Percentiles rank a stretch among this genome's conserved stretches.
Conservation (phyloP, 2,329 filamentous ascomycete species). For the Colletotrichum tamarilloi region DNA sequence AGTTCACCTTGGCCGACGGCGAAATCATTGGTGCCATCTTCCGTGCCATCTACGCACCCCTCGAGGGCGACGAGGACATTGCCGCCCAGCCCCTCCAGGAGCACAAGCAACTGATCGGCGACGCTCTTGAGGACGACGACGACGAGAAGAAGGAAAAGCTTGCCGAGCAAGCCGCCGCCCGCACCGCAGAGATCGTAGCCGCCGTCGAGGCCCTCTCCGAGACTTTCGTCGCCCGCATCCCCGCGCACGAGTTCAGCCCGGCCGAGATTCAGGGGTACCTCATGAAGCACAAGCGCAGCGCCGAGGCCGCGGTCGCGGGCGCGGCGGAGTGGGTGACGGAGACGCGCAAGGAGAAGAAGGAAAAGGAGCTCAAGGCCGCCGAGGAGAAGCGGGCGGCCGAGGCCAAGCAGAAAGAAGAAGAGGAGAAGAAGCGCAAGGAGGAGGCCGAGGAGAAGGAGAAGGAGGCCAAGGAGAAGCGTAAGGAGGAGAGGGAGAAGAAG, state of each 20-base stretch:
- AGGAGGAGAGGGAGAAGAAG: slow-evolving; percentile 38
- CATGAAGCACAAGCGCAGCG: slow-evolving; percentile 65
- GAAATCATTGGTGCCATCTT: slow-evolving; percentile 66
- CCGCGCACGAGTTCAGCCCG: slow-evolving; percentile 66
- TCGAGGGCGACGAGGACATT: slow-evolving; percentile 55
- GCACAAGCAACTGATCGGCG: no score
- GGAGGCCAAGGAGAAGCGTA: slow-evolving; percentile 40
- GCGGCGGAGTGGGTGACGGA: slow-evolving; percentile 61
- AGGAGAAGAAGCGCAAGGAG: slow-evolving; percentile 45
- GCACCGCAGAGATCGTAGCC: slow-evolving; percentile 49
- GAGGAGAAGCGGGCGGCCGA: slow-evolving; percentile 53
- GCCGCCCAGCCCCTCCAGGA: not conserved
- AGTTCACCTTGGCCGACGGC: slow-evolving; percentile 65
- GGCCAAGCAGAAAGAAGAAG: slow-evolving; percentile 48
- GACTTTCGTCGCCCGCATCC: slow-evolving; percentile 62
- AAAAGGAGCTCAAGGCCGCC: slow-evolving; percentile 54
- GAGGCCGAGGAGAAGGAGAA: slow-evolving; percentile 44
- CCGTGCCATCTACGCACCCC: slow-evolving; percentile 65
- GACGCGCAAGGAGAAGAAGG: slow-evolving; percentile 60
- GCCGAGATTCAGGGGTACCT: slow-evolving; percentile 71
- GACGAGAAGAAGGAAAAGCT: slow-evolving; percentile 41
- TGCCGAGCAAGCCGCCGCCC: slow-evolving; percentile 44
- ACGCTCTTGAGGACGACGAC: not conserved
- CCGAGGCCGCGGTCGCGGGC: slow-evolving; percentile 58
- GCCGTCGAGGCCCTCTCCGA: slow-evolving; percentile 58